A percentile compares a stretch with the other conserved stretches of the same genome.
Conservation (phyloP, 2,329 filamentous ascomycete genomes). For the Leptographium galeiforme region DNA sequence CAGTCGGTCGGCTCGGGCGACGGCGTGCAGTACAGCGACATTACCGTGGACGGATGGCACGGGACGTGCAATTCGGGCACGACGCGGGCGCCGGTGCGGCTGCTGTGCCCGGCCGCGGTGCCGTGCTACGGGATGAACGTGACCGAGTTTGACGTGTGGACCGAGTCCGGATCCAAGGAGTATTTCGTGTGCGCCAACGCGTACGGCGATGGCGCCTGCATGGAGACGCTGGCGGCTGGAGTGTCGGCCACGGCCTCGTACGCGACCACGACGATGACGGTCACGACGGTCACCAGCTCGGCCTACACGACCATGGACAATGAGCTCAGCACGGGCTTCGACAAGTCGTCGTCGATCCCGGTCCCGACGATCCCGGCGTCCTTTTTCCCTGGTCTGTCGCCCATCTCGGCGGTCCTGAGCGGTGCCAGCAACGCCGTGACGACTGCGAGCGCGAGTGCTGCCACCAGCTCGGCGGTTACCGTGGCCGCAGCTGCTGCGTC, state of each 20-base stretch:
- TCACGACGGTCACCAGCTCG: not conserved
- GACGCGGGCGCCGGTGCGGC: slow-evolving; percentile 37
- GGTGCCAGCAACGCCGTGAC: not conserved
- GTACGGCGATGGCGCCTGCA: slow-evolving; percentile 12
- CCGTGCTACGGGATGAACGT: slow-evolving; percentile 11
- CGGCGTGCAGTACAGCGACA: slow-evolving; percentile 37
- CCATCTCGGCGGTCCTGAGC: not conserved
- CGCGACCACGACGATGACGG: not conserved
- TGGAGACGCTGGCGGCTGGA: not conserved
- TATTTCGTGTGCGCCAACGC: slow-evolving; percentile 11
- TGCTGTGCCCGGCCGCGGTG: slow-evolving; percentile 16
- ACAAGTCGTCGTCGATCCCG: slow-evolving; percentile 7
- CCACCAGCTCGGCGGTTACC: not conserved
- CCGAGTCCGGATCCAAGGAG: slow-evolving; percentile 10
- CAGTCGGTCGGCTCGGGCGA: slow-evolving; percentile 20
- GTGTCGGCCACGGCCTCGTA: not conserved
- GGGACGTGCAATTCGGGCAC: slow-evolving; percentile 36
- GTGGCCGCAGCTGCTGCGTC: slow-evolving; percentile 1
- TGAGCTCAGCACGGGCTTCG: slow-evolving; percentile 8
- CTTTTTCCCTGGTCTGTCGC: slow-evolving; percentile 9
- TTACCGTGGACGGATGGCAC: slow-evolving; percentile 42
- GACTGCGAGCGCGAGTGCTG: not conserved
- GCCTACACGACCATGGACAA: slow-evolving; percentile 8
- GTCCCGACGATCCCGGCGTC: slow-evolving; percentile 11
- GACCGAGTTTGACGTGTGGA: slow-evolving; percentile 13